Conservation (phyloP, 768 basidiomycete genomes). For the Terana coerulea region DNA sequence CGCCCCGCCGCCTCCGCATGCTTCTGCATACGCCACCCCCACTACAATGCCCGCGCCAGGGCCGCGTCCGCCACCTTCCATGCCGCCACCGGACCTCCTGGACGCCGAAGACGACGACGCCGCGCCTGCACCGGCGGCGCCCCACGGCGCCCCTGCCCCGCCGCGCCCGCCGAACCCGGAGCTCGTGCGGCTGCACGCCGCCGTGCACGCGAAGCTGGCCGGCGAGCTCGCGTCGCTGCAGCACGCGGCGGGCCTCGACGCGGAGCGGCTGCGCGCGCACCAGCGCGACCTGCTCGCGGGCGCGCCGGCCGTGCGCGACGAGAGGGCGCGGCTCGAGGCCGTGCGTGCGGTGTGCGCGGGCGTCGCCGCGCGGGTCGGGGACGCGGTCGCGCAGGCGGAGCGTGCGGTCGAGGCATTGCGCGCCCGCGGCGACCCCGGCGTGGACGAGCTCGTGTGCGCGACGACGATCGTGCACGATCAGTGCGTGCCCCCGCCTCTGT, state of each 20-base stretch:
- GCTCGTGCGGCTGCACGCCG: constrained; percentile 72
- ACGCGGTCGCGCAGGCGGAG: constrained; percentile 64
- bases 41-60: constrained; percentile 10
- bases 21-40: constrained; percentile 11
- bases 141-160: constrained; percentile 39
- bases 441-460: constrained; percentile 95
- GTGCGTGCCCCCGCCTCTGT: constrained; percentile 43
- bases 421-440: constrained; percentile 83
- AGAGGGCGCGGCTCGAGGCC: constrained; percentile 91
- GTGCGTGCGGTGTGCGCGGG: constrained; percentile 86
- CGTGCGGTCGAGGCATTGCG: constrained; percentile 73
- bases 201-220: constrained; percentile 71
- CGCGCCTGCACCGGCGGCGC: constrained; percentile 21
- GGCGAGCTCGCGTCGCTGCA: constrained; percentile 71
- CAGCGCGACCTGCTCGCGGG: constrained; percentile 84
- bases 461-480: constrained; percentile 97
- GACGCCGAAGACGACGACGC: constrained; percentile 48
- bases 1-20: constrained; percentile 18
- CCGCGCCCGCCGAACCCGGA: constrained; percentile 90
- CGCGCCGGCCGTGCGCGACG: constrained; percentile 92
- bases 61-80: constrained; percentile 11
- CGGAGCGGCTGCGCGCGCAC: constrained; percentile 74
- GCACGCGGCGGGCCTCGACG: constrained; percentile 57
- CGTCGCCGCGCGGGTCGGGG: constrained; percentile 65
- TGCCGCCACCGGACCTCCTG: constrained; percentile 52